Conservation (phyloP, 2,329 filamentous ascomycete genomes). For the Diaporthe helianthi region DNA sequence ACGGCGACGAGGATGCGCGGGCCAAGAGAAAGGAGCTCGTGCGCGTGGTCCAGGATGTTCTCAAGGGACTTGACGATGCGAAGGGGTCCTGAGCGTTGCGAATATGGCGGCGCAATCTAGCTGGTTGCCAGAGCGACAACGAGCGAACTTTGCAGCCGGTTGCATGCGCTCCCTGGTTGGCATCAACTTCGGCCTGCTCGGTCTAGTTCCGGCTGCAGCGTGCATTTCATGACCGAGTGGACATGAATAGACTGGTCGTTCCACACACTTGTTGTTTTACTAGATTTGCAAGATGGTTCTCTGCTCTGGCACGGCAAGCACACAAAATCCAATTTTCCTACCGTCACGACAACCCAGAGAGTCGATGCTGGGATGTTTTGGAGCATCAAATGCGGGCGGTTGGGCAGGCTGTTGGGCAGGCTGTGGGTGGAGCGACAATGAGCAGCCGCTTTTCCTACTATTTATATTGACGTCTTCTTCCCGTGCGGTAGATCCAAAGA, state of each 20-base stretch:
- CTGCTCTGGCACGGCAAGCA: neutral
- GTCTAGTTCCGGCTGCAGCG: neutral
- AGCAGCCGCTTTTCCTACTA: neutral
- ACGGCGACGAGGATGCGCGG: conserved; percentile 71
- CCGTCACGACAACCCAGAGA: neutral
- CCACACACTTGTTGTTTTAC: neutral
- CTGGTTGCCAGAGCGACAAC: neutral
- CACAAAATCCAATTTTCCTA: neutral
- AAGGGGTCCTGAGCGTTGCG: conserved; percentile 3
- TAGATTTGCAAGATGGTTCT: conserved; percentile 8
- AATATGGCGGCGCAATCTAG: neutral
- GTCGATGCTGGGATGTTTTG: neutral
- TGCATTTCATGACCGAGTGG: neutral
- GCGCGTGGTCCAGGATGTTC: conserved; percentile 70
- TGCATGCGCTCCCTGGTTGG: neutral
- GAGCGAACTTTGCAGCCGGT: neutral
- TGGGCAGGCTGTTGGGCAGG: neutral
- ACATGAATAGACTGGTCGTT: neutral
- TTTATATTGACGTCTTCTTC: neutral
- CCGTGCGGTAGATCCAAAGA: neutral
- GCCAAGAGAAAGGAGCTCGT: conserved; percentile 74
- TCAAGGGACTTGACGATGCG: conserved; percentile 68
- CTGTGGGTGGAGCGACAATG: neutral
- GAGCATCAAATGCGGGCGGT: neutral
- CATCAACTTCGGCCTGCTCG: neutral